Evolutionary conservation across 1,139 yeast species (phyloP).

Genomic region (Magnusiomyces ingens): DNA sequence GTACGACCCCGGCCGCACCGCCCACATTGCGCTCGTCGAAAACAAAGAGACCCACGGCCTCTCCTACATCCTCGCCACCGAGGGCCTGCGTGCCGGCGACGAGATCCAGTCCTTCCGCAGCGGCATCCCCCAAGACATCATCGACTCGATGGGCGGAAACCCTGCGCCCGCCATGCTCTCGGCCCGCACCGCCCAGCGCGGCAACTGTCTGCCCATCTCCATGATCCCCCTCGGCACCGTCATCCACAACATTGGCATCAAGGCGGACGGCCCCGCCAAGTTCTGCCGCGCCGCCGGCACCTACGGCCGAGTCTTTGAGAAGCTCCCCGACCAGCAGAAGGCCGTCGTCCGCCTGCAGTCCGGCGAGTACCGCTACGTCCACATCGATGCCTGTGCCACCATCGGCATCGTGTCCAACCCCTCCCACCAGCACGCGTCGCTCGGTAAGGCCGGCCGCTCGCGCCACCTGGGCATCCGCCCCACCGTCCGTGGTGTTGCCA

Average conservation of each 20-base stretch:
- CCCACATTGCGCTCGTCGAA: slow-evolving; percentile 83
- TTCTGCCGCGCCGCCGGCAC: slow-evolving; percentile 93
- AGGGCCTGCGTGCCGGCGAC: slow-evolving; percentile 91
- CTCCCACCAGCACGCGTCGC: slow-evolving; percentile 80
- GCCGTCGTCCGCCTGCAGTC: slow-evolving; percentile 80
- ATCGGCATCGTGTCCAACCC: slow-evolving; percentile 92
- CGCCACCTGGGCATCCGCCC: slow-evolving; percentile 95
- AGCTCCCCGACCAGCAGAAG: slow-evolving; percentile 59
- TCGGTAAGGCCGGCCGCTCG: slow-evolving; percentile 97
- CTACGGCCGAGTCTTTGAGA: slow-evolving; percentile 80
- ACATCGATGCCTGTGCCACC: slow-evolving; percentile 85
- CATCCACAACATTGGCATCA: slow-evolving; percentile 79
- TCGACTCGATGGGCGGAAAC: slow-evolving; percentile 73
- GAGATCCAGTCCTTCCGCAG: slow-evolving; percentile 78
- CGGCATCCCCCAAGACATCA: slow-evolving; percentile 76
- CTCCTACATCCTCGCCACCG: slow-evolving; percentile 82
- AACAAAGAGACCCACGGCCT: slow-evolving; percentile 55
- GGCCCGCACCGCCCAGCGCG: slow-evolving; percentile 82
- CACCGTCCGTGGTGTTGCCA: slow-evolving; percentile 94
- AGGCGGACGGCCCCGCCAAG: slow-evolving; percentile 76
- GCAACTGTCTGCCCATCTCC: slow-evolving; percentile 85
- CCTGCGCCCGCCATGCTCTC: slow-evolving; percentile 89
- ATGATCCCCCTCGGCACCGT: slow-evolving; percentile 94
- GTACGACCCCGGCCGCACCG: slow-evolving; percentile 91
- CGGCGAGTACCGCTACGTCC: slow-evolving; percentile 90